Evolutionary conservation across 306 rosid genomes (phyloP).

Genomic region (Gynostemma pentaphyllum): DNA sequence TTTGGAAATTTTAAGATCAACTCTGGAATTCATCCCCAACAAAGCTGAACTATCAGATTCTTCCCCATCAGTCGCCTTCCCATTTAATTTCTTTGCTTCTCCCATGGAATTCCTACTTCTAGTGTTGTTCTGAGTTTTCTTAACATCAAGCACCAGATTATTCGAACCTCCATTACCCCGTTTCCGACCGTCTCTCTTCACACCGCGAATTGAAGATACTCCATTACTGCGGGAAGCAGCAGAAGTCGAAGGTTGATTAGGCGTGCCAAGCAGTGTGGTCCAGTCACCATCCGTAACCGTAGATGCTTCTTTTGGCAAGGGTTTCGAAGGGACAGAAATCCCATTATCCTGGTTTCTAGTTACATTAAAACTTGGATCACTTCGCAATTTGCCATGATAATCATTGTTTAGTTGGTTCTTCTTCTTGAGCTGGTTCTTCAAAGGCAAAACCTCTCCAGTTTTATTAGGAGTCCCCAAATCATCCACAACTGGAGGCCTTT

Average conservation of each 20-base stretch:
- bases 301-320: slow-evolving; percentile 30
- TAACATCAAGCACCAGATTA: slow-evolving; percentile 27
- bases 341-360: slow-evolving; percentile 21
- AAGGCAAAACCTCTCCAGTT: slow-evolving; percentile 40
- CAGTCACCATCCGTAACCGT: slow-evolving; percentile 66
- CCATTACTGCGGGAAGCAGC: slow-evolving; percentile 28
- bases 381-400: slow-evolving; percentile 39
- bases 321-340: slow-evolving; percentile 28
- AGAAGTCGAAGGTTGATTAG: slow-evolving; percentile 32
- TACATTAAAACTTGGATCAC: slow-evolving; percentile 36
- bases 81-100: slow-evolving; percentile 37
- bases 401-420: slow-evolving; percentile 35
- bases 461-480: slow-evolving; percentile 32
- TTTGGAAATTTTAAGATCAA: slow-evolving; percentile 31
- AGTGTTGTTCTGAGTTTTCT: slow-evolving; percentile 33
- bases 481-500: slow-evolving; percentile 36
- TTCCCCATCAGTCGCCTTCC: slow-evolving; percentile 48
- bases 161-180: slow-evolving; percentile 26
- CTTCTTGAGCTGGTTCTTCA: slow-evolving; percentile 80
- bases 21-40: slow-evolving; percentile 20
- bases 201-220: slow-evolving; percentile 27
- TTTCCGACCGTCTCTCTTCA: slow-evolving; percentile 41
- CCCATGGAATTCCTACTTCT: slow-evolving; percentile 19
- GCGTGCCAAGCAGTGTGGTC: slow-evolving; percentile 73
- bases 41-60: slow-evolving; percentile 45